These are phyloP conservation scores for Crithidia thermophila DNA, from an alignment of 208 protist genomes.

Conservation along the genomic window DNA sequence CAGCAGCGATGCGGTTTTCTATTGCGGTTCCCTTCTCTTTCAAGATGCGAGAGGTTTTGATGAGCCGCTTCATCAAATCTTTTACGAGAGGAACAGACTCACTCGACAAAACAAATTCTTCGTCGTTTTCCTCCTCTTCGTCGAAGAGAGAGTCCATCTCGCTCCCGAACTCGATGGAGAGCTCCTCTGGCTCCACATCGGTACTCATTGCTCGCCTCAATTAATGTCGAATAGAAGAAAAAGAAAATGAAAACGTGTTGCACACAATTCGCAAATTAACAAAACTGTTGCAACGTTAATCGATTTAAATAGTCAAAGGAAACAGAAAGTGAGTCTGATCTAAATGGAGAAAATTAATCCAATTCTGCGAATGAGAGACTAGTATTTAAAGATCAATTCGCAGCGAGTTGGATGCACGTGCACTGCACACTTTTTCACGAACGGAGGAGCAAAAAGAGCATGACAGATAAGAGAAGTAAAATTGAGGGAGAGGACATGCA, in stretches of 20 bases:
- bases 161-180: constrained; percentile 31
- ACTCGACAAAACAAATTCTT: constrained; percentile 39
- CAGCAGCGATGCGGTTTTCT: constrained; percentile 16
- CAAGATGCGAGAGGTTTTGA: constrained; percentile 31
- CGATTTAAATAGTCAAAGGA: background rate
- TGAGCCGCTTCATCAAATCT: constrained; percentile 46
- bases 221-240: background rate
- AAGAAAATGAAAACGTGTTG: background rate
- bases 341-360: no score
- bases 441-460: background rate
- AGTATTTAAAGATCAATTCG: no score
- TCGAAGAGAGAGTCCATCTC: constrained; percentile 31
- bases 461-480: background rate
- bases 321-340: no score
- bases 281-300: background rate
- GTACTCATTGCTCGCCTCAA: constrained; percentile 10
- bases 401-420: no score
- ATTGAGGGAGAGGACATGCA: background rate
- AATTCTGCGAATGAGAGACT: no score
- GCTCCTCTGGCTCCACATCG: constrained; percentile 18
- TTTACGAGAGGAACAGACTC: constrained; percentile 36
- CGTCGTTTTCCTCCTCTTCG: constrained; percentile 41
- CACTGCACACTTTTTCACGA: no score
- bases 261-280: no score
- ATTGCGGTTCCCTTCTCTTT: constrained; percentile 22